Evolutionary conservation across 495 filamentous ascomycete species (phyloP).

Genomic region (Lentithecium fluviatile): DNA sequence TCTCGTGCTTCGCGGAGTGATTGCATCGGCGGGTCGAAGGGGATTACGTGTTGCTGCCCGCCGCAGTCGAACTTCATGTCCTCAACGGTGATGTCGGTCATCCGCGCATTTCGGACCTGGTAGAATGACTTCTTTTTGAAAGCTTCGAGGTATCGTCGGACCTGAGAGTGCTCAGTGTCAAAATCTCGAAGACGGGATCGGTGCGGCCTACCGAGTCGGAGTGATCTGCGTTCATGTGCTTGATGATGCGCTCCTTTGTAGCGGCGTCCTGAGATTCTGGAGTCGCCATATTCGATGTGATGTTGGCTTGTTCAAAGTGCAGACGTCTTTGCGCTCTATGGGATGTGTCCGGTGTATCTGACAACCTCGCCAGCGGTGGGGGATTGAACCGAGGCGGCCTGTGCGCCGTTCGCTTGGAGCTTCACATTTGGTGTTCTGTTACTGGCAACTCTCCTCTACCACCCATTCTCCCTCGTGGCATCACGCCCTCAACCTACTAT

Average conservation of each 20-base stretch:
- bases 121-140: slow-evolving; percentile 53
- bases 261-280: slow-evolving; percentile 43
- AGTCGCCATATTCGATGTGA: slow-evolving; percentile 31
- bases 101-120: slow-evolving; percentile 49
- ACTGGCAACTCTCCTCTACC: too few species aligned
- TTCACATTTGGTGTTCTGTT: not conserved
- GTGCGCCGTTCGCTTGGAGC: not conserved
- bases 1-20: slow-evolving; percentile 60
- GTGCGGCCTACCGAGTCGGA: slow-evolving; percentile 50
- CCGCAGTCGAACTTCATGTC: slow-evolving; percentile 54
- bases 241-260: slow-evolving; percentile 62
- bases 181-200: not conserved
- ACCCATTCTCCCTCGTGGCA: too few species aligned
- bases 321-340: too few species aligned
- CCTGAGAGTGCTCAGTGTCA: slow-evolving; percentile 29
- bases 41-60: slow-evolving; percentile 54
- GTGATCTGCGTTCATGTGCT: slow-evolving; percentile 82
- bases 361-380: too few species aligned
- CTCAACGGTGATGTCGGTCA: slow-evolving; percentile 61
- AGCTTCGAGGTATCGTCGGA: slow-evolving; percentile 65
- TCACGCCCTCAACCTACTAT: too few species aligned
- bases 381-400: not conserved
- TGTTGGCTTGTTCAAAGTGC: too few species aligned
- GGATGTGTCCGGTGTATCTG: too few species aligned
- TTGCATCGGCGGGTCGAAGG: slow-evolving; percentile 62